Conservation (phyloP, 1,284 basidiomycete genomes). For the Trichosporon sp. region DNA sequence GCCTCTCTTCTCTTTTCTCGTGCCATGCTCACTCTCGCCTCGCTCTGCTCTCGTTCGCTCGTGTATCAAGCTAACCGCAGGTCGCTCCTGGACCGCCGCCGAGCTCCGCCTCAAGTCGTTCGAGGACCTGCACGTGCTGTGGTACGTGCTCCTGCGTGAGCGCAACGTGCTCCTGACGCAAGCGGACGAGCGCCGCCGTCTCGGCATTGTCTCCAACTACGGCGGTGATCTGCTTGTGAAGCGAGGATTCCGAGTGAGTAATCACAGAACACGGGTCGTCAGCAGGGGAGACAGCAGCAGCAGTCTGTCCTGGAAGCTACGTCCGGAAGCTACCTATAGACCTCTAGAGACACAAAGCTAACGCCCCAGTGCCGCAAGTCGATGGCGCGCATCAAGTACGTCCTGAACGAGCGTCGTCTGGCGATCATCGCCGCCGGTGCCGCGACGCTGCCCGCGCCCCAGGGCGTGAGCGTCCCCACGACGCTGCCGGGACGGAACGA, state of each 20-base stretch:
- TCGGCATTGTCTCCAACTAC: conserved; percentile 58
- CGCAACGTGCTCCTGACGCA: conserved; percentile 88
- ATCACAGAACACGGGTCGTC: too few species aligned
- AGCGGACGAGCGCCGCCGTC: conserved; percentile 69
- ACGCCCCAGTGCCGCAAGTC: conserved; percentile 79
- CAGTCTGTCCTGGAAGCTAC: too few species aligned
- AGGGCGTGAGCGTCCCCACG: conserved; percentile 16
- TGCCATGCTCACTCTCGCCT: too few species aligned
- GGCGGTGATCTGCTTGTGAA: conserved; percentile 46
- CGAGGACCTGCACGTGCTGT: conserved; percentile 85
- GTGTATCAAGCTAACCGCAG: conserved; percentile 57
- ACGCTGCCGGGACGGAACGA: conserved; percentile 24
- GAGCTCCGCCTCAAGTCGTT: conserved; percentile 88
- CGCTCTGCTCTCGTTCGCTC: too few species aligned
- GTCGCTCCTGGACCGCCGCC: conserved; percentile 78
- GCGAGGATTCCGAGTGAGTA: conserved; percentile 46
- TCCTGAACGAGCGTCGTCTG: conserved; percentile 86
- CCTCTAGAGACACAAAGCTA: too few species aligned
- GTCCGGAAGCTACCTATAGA: too few species aligned
- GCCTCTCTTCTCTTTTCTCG: too few species aligned
- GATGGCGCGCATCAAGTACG: conserved; percentile 95
- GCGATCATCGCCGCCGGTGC: conserved; percentile 69
- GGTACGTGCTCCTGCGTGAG: conserved; percentile 86
- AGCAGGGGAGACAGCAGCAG: too few species aligned
- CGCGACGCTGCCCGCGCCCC: neutral